These are phyloP conservation scores for Moesziomyces antarcticus DNA, from an alignment of 1,284 basidiomycete genomes.

Conservation along the genomic window DNA sequence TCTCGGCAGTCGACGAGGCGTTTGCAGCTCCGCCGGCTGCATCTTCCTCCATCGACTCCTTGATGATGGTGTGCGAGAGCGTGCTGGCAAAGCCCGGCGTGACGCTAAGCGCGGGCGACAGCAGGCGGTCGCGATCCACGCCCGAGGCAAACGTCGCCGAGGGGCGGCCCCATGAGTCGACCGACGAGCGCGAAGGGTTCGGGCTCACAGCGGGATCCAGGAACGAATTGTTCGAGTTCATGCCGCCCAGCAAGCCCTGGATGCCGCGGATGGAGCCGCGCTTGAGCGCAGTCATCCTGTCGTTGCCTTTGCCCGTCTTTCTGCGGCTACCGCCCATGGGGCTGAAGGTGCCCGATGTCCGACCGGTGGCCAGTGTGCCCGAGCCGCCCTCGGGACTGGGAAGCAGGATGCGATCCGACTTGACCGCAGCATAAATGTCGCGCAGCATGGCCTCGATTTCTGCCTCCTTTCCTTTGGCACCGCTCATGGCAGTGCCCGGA, in stretches of 20 bases:
- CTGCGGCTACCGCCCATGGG: constrained; percentile 15
- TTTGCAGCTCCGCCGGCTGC: constrained; percentile 31
- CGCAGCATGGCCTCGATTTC: constrained; percentile 66
- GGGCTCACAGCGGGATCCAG: constrained; percentile 24
- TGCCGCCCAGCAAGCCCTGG: constrained; percentile 76
- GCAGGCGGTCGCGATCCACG: constrained; percentile 17
- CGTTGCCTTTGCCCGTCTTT: constrained; percentile 57
- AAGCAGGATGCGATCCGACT: constrained; percentile 88
- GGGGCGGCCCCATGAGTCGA: constrained; percentile 43
- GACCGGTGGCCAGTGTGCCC: constrained; percentile 11
- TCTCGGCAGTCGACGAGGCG: constrained; percentile 69
- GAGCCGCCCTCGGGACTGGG: constrained; percentile 69
- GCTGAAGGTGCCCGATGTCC: constrained; percentile 21
- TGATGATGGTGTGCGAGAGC: constrained; percentile 93
- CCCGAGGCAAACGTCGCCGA: constrained; percentile 10
- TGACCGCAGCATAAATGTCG: constrained; percentile 94
- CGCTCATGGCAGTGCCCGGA: constrained; percentile 16
- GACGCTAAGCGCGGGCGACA: constrained; percentile 11
- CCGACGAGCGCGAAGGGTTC: constrained; percentile 33
- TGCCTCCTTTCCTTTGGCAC: constrained; percentile 24
- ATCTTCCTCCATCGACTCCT: constrained; percentile 92
- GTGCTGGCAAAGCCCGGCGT: constrained; percentile 95
- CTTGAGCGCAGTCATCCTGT: constrained; percentile 79
- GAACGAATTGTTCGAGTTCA: constrained; percentile 3
- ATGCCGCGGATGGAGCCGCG: constrained; percentile 87